These are phyloP conservation scores for Bondarzewia mesenterica DNA, from an alignment of 1,284 basidiomycete genomes.

Conservation along the genomic window DNA sequence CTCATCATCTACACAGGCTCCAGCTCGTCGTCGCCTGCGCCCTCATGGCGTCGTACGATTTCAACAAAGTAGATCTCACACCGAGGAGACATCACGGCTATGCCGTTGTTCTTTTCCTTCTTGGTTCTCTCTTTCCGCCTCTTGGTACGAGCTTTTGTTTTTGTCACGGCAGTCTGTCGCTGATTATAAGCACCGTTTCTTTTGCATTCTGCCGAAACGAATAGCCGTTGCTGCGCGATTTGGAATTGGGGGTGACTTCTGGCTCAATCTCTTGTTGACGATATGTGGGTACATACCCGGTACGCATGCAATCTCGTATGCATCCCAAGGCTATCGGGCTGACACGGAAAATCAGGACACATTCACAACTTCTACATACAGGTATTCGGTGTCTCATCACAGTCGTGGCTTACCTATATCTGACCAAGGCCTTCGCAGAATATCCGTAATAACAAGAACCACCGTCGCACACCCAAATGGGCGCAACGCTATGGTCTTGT, in stretches of 20 bases:
- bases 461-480: constrained; percentile 91
- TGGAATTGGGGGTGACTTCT: constrained; percentile 89
- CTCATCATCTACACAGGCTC: background rate
- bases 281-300: constrained; percentile 89
- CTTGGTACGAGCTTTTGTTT: constrained; percentile 48
- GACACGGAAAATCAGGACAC: constrained; percentile 46
- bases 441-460: constrained; percentile 91
- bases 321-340: constrained; percentile 3
- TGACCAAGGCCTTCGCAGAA: constrained; percentile 42
- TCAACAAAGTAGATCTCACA: constrained; percentile 54
- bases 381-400: background rate
- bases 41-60: constrained; percentile 5
- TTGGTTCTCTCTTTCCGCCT: constrained; percentile 81
- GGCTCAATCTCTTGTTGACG: constrained; percentile 85
- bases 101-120: constrained; percentile 72
- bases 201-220: constrained; percentile 1
- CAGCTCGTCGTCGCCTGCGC: background rate
- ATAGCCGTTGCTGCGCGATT: constrained; percentile 91
- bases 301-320: constrained; percentile 24
- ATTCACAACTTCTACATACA: constrained; percentile 87
- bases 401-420: background rate
- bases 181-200: constrained; percentile 2
- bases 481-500: constrained; percentile 84
- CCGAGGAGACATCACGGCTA: constrained; percentile 79
- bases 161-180: constrained; percentile 3